These are phyloP conservation scores for Skeletonema marinoi DNA, from an alignment of 108 stramenopile species.

Conservation along the genomic window DNA sequence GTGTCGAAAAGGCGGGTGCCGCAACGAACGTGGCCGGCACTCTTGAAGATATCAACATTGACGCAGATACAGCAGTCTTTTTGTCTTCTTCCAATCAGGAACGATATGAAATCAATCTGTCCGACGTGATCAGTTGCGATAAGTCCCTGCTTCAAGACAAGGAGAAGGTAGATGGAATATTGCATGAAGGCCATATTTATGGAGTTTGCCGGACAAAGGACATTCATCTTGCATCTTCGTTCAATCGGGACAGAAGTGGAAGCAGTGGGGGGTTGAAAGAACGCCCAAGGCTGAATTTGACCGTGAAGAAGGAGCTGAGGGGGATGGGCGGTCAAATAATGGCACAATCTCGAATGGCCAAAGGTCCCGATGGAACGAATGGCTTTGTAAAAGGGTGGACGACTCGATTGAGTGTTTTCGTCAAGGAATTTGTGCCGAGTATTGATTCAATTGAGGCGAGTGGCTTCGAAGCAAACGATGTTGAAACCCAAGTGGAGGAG, in stretches of 20 bases:
- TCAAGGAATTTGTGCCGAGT: background rate
- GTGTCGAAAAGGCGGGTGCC: conserved; percentile 51
- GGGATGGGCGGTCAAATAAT: conserved; percentile 83
- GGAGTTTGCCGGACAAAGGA: conserved; percentile 82
- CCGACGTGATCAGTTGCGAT: conserved; percentile 78
- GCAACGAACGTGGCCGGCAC: conserved; percentile 62
- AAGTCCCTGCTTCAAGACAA: conserved; percentile 61
- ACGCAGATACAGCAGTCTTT: conserved; percentile 47
- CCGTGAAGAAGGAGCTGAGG: conserved; percentile 73
- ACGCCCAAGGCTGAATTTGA: conserved; percentile 79
- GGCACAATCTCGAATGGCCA: conserved; percentile 86
- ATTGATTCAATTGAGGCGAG: conserved; percentile 1
- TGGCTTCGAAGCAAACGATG: background rate
- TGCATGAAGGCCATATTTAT: conserved; percentile 73
- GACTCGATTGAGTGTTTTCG: conserved; percentile 32
- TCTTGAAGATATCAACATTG: conserved; percentile 41
- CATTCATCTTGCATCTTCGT: conserved; percentile 56
- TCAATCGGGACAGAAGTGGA: conserved; percentile 33
- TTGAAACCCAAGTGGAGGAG: background rate
- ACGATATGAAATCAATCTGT: conserved; percentile 58
- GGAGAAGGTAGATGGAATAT: conserved; percentile 73
- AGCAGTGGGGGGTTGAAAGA: conserved; percentile 56
- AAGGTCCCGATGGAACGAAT: conserved; percentile 70
- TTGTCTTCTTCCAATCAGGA: conserved; percentile 50
- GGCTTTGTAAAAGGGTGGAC: conserved; percentile 74